Percentiles rank a stretch among this genome's conserved stretches.
Conservation (phyloP, 805 yeast genomes). For the Komagataella populi region DNA sequence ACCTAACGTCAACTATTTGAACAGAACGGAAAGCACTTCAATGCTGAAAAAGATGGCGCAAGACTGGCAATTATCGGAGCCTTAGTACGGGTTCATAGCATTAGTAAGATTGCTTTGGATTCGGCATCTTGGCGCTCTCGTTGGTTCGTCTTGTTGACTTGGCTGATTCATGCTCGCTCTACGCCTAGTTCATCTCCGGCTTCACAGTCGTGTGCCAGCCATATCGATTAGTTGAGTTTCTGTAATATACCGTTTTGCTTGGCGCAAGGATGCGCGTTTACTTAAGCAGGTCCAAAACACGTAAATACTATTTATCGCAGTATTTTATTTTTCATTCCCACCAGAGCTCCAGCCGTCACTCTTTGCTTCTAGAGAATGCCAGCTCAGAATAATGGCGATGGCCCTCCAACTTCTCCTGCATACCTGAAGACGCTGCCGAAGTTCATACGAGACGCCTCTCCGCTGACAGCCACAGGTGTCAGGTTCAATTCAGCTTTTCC, state of each 20-base stretch:
- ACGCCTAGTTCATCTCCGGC: not conserved
- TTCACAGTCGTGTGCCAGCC: not conserved
- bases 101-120: not conserved
- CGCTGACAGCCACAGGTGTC: conserved; percentile 16
- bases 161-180: not conserved
- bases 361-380: not conserved
- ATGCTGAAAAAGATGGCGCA: too few species aligned
- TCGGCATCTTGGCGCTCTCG: not conserved
- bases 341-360: not conserved
- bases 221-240: too few species aligned
- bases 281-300: not conserved
- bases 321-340: not conserved
- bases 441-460: conserved; percentile 13
- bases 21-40: not conserved
- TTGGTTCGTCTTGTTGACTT: not conserved
- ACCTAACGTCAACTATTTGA: not conserved
- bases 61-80: not conserved
- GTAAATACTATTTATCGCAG: not conserved
- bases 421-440: conserved; percentile 15
- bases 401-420: conserved; percentile 4
- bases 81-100: not conserved
- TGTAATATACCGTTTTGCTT: not conserved
- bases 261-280: not conserved
- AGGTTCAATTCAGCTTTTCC: conserved; percentile 49
- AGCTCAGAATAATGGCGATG: not conserved